Percentiles rank a stretch among this genome's conserved stretches.
These are phyloP conservation scores for Colletotrichum horii DNA, from an alignment of 2,329 filamentous ascomycete genomes.

Conservation along the genomic window DNA sequence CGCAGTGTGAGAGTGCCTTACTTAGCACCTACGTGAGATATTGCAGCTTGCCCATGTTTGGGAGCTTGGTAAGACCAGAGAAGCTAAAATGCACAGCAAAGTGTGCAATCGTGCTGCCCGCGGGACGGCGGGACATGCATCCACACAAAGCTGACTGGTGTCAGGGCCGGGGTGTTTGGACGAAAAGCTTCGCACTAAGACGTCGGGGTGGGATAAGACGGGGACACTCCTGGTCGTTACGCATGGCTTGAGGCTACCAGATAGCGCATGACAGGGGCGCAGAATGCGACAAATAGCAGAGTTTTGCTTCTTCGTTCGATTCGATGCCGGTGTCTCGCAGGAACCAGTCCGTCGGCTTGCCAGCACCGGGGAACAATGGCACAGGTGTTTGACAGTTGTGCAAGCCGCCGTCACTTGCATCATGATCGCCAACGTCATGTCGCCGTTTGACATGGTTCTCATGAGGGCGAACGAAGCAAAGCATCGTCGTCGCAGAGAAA, in stretches of 20 bases:
- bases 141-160: background rate
- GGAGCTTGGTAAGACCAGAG: background rate
- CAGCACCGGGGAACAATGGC: slow-evolving; percentile 4
- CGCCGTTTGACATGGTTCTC: background rate
- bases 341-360: slow-evolving; percentile 3
- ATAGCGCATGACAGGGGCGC: background rate
- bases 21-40: background rate
- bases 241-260: slow-evolving; percentile 11
- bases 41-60: background rate
- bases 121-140: background rate
- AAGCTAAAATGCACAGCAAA: background rate
- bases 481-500: background rate
- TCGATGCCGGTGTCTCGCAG: slow-evolving; percentile 8
- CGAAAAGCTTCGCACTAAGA: slow-evolving; percentile 7
- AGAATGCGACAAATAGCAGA: background rate
- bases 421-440: background rate
- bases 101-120: background rate
- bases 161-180: background rate
- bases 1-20: background rate
- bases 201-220: background rate
- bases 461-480: background rate
- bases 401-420: slow-evolving; percentile 11
- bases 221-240: slow-evolving; percentile 14
- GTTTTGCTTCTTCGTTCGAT: background rate
- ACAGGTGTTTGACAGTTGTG: slow-evolving; percentile 1